Conservation (phyloP, 441 rosid species). For the Gossypium davidsonii region DNA sequence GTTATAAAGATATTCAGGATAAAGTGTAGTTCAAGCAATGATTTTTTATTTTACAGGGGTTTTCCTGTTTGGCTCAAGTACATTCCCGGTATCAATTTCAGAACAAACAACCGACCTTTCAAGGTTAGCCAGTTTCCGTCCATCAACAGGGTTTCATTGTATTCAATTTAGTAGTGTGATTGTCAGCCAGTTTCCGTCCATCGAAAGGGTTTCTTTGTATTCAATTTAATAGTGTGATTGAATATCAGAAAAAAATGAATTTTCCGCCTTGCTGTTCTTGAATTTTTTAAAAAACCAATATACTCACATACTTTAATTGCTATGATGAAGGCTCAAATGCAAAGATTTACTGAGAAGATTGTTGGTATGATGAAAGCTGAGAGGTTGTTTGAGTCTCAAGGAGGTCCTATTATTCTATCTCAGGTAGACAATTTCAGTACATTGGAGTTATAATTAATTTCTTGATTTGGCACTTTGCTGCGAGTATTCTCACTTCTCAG, state of each 20-base stretch:
- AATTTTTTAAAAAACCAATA: neutral
- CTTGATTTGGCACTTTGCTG: neutral
- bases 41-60: constrained; percentile 48
- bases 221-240: neutral
- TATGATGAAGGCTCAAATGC: constrained; percentile 67
- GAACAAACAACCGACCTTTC: constrained; percentile 90
- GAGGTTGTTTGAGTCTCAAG: constrained; percentile 74
- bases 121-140: constrained; percentile 50
- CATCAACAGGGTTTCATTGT: constrained; percentile 18
- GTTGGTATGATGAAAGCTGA: constrained; percentile 97
- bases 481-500: neutral
- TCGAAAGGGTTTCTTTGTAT: constrained; percentile 14
- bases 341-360: constrained; percentile 72
- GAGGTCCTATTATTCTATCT: constrained; percentile 93
- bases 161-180: neutral
- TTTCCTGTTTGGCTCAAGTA: constrained; percentile 99
- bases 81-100: constrained; percentile 87
- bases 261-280: neutral
- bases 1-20: constrained; percentile 4
- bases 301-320: constrained; percentile 13
- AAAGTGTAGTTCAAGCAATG: constrained; percentile 16
- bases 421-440: constrained; percentile 44
- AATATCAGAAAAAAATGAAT: neutral
- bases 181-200: constrained; percentile 13
- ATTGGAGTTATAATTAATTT: constrained; percentile 13